Evolutionary conservation across 495 filamentous ascomycete genomes (phyloP).

Genomic region (Aspergillus incahuasiensis): DNA sequence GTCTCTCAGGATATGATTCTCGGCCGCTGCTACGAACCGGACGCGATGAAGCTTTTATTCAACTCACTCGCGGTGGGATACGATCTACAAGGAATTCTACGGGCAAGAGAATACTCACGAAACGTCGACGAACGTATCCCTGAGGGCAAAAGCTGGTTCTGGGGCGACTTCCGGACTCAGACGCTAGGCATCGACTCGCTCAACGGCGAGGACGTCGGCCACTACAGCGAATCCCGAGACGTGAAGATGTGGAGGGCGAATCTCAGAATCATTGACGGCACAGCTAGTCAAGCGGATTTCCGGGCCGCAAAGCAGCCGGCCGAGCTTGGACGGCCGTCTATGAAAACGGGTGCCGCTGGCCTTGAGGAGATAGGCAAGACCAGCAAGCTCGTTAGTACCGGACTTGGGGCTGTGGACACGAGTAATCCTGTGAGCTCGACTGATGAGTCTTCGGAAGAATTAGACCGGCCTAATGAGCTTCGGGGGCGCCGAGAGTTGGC

Average conservation of each 20-base stretch:
- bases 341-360: constrained; percentile 15
- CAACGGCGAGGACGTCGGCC: constrained; percentile 46
- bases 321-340: constrained; percentile 23
- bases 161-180: constrained; percentile 51
- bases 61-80: constrained; percentile 24
- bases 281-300: constrained; percentile 20
- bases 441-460: constrained; percentile 7
- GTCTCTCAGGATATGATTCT: constrained; percentile 48
- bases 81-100: constrained; percentile 33
- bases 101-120: constrained; percentile 39
- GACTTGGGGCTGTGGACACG: constrained; percentile 22
- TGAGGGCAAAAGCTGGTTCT: constrained; percentile 46
- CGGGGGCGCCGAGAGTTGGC: background rate
- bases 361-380: constrained; percentile 32
- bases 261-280: constrained; percentile 39
- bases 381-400: constrained; percentile 33
- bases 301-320: constrained; percentile 22
- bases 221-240: constrained; percentile 39
- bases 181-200: constrained; percentile 50
- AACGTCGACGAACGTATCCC: constrained; percentile 44
- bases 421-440: constrained; percentile 24
- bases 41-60: constrained; percentile 44
- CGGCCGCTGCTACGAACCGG: constrained; percentile 51
- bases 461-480: background rate
- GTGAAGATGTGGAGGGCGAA: constrained; percentile 42